These are phyloP conservation scores for Lactifluus pinguis DNA, from an alignment of 768 basidiomycete genomes.

Conservation along the genomic window DNA sequence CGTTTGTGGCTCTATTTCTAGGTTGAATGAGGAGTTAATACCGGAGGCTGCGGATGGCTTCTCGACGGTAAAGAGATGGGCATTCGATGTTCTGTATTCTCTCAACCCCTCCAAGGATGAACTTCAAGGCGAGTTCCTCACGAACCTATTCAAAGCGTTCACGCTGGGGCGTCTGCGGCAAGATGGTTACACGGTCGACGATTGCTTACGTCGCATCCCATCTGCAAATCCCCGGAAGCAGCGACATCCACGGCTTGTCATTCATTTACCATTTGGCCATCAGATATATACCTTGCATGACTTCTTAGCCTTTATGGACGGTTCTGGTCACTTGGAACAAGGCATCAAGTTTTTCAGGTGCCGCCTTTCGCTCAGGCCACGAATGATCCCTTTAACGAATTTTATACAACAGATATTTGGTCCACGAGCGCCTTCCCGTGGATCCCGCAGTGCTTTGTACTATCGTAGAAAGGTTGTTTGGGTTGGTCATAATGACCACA, in stretches of 20 bases:
- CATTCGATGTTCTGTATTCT: conserved; percentile 31
- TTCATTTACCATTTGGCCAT: background rate
- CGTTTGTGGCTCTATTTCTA: conserved; percentile 35
- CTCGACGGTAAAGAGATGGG: conserved; percentile 37
- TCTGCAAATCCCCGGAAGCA: background rate
- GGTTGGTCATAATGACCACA: conserved; percentile 31
- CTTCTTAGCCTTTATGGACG: conserved; percentile 5
- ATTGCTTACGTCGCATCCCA: background rate
- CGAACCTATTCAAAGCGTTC: conserved; percentile 30
- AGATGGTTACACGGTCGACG: background rate
- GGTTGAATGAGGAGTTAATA: conserved; percentile 30
- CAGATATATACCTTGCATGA: background rate
- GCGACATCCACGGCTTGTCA: background rate
- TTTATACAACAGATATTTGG: conserved; percentile 33
- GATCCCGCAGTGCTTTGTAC: conserved; percentile 44
- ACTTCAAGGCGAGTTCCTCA: conserved; percentile 29
- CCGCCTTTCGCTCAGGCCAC: background rate
- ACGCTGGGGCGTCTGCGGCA: conserved; percentile 24
- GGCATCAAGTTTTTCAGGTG: conserved; percentile 30
- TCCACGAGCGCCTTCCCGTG: conserved; percentile 31
- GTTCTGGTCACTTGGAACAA: conserved; percentile 31
- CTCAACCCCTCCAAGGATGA: conserved; percentile 22
- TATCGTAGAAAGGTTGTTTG: conserved; percentile 40
- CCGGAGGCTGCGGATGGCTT: conserved; percentile 33
- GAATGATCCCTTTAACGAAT: background rate